Evolutionary conservation across 768 basidiomycete genomes (phyloP).

Genomic region (Brasilioporus rufonigricans): DNA sequence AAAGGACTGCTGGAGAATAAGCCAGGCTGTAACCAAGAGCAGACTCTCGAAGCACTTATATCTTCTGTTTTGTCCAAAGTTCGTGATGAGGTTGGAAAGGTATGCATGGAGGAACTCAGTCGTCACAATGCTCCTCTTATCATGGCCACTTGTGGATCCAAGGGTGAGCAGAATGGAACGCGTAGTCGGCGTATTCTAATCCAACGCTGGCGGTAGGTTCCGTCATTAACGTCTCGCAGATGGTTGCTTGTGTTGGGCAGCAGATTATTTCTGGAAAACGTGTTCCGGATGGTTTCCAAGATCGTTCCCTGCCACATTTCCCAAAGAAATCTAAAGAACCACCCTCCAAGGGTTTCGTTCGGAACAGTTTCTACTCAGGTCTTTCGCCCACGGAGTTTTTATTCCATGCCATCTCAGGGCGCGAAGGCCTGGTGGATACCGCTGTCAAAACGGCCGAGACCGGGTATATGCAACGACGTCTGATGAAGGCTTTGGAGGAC

Average conservation of each 20-base stretch:
- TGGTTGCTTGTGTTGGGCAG: conserved; percentile 99
- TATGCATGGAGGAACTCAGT: conserved; percentile 98
- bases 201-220: conserved; percentile 60
- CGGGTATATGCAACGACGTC: conserved; percentile 97
- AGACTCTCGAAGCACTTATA: conserved; percentile 95
- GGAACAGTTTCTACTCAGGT: conserved; percentile 95
- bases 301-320: conserved; percentile 98
- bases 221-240: conserved; percentile 98
- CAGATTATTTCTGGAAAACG: conserved; percentile 98
- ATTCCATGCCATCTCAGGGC: conserved; percentile 98
- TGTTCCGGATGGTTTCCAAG: conserved; percentile 98
- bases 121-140: conserved; percentile 95
- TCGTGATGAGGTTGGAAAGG: conserved; percentile 93
- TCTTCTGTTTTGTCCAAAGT: conserved; percentile 93
- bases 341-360: conserved; percentile 96
- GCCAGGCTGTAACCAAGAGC: conserved; percentile 96
- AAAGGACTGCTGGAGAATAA: conserved; percentile 92
- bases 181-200: background rate
- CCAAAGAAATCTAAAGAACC: conserved; percentile 96
- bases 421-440: conserved; percentile 98
- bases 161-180: conserved; percentile 53
- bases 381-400: conserved; percentile 92
- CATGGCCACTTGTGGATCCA: conserved; percentile 99
- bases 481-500: conserved; percentile 99
- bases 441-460: conserved; percentile 99